Evolutionary conservation across 2,329 filamentous ascomycete genomes (phyloP).

Genomic region (Penicillium italicum): DNA sequence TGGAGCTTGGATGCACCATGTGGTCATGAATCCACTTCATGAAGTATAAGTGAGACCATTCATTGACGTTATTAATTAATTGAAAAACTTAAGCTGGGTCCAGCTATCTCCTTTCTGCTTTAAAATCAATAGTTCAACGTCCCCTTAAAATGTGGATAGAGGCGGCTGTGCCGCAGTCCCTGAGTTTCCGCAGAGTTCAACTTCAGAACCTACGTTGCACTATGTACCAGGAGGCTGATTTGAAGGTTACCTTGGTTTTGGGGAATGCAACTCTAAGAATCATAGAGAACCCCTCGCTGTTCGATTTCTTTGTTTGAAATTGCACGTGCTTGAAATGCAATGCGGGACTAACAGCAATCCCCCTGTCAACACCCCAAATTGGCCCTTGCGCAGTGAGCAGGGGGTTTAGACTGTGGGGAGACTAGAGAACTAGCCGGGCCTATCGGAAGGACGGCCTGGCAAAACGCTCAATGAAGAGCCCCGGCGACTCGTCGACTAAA

Average conservation of each 20-base stretch:
- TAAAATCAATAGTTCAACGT: constrained; percentile 5
- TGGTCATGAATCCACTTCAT: constrained; percentile 9
- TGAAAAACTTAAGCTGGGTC: background rate
- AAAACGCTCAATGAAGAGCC: background rate
- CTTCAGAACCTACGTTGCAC: background rate
- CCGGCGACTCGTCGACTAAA: background rate
- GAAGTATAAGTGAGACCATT: background rate
- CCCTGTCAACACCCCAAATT: background rate
- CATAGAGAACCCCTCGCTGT: background rate
- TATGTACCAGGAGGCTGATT: background rate
- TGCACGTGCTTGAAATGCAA: constrained; percentile 5
- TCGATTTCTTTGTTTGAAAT: background rate
- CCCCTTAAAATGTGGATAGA: background rate
- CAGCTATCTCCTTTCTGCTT: background rate
- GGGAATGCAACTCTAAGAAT: background rate
- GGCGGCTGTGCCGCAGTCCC: background rate
- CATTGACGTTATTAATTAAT: background rate
- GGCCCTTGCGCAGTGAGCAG: constrained; percentile 4
- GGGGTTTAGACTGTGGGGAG: constrained; percentile 2
- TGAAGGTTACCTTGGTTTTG: background rate
- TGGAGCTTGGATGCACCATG: constrained; percentile 11
- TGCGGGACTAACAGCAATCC: constrained; percentile 4
- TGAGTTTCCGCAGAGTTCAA: background rate
- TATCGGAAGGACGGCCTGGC: background rate
- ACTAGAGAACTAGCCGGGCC: background rate